Base-by-base conservation (phyloP, 208 protist genomes). In the Angomonas deanei region DNA sequence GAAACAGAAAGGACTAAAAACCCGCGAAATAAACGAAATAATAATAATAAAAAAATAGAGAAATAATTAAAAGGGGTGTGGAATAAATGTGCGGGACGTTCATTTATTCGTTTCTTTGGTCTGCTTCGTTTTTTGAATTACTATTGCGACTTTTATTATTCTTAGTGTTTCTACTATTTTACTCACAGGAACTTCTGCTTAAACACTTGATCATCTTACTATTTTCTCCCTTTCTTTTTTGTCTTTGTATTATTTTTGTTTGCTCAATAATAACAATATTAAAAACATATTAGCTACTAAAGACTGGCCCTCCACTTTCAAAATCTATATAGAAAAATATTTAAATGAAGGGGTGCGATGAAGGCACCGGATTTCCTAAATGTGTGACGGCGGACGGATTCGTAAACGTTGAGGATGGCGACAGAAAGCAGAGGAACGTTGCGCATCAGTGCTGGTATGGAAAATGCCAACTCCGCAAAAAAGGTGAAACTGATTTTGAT, bases 381-480 rank as follows among this genome's bases (percentile, higher is more conserved):
- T 15, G 11, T 42, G 36, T 8, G 8, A 15, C 8, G n/a, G n/a
- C n/a, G n/a, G n/a, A n/a, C n/a, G n/a, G n/a, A n/a, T n/a, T n/a
- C n/a, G n/a, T n/a, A n/a, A n/a, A n/a, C n/a, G n/a, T n/a, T n/a
- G n/a, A n/a, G n/a, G n/a, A n/a, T n/a, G n/a, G n/a, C n/a, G n/a
- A n/a, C n/a, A n/a, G n/a, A n/a, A n/a, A n/a, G n/a, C n/a, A n/a
- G n/a, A n/a, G 13, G 5, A 34, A 52, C 3, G 59, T 61, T 54
- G 50, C 58, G 11, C 52, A 80, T 13, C 76, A 88, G 57, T 82
- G 78, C 70, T 88, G 82, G 82, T 84, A 88, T 61, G 63, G 48
- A 50, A 84, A 84, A 36, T 71, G 69, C 13, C 63, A 80, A 48
- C 56, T 88, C 28, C 48, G 19, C 6, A 38, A 71, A 19, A 66